Base-by-base conservation (phyloP, 306 rosid species). In the Morella rubra region DNA sequence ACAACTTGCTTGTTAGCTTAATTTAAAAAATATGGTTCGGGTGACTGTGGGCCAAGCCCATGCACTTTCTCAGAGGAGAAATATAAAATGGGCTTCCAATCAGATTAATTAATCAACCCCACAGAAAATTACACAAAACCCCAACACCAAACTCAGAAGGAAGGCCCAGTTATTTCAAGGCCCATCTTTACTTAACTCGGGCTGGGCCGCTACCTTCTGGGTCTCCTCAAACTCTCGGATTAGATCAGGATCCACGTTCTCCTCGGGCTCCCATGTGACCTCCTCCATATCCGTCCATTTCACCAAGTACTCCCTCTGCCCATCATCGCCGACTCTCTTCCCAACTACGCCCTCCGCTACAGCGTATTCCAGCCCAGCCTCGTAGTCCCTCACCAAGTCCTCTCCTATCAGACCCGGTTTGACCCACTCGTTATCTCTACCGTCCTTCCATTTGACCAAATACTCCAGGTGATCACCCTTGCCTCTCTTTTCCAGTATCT, bases 251-350 rank as follows among this genome's bases (percentile, higher is more conserved):
- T 90, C 98, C 16, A 94, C 98, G 69, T 91, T 94, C 24, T 80
- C 90, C 81, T 81, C 79, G 9, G 97, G 96, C 86, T 94, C 98
- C 98, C 98, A 94, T 4, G 94, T 94, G 80, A 93, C 93, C 22
- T 94, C 96, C 0, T 89, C 91, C 40, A 83, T 72, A 67, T 94
- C 98, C 77, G 83, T 85, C 98, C 98, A 94, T 75, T 89, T 91
- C 2, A 94, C 91, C 83, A 94, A 76, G n/a, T 79, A 84, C 81
- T 91, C 96, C 4, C 41, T 73, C 24, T 78, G 83, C 46, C 91
- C 90, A 0, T 92, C 97, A 27, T 91, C 97, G 5, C 90, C 96
- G 1, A 85, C 53, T 75, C 98, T 89, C 77, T 81, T 79, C 22
- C 85, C 95, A 65, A 87, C 42, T 75, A 92, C 98, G 5, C 81